Conservation (phyloP, 1,284 basidiomycete genomes). For the Marasmius oreades region DNA sequence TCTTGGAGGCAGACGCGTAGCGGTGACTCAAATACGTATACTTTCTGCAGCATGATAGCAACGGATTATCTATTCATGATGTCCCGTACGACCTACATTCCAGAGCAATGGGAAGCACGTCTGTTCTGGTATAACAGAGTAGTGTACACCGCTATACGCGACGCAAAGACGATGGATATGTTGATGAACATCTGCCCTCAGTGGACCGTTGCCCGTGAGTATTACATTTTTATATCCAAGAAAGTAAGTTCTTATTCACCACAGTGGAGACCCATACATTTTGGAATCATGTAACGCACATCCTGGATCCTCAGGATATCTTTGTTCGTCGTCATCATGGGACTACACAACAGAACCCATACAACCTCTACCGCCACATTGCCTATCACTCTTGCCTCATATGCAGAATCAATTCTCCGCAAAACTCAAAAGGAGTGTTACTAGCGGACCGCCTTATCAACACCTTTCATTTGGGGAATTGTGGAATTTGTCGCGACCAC, state of each 20-base stretch:
- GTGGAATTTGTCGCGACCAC: conserved; percentile 63
- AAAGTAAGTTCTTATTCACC: conserved; percentile 6
- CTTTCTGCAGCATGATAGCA: conserved; percentile 50
- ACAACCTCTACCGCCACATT: conserved; percentile 39
- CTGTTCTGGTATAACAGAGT: conserved; percentile 56
- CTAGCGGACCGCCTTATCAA: conserved; percentile 40
- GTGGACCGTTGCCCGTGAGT: conserved; percentile 42
- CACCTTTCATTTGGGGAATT: conserved; percentile 40
- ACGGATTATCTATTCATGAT: conserved; percentile 56
- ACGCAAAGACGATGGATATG: conserved; percentile 56
- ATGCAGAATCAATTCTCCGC: conserved; percentile 67
- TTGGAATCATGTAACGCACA: conserved; percentile 52
- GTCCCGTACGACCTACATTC: conserved; percentile 40
- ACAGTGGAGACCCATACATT: conserved; percentile 56
- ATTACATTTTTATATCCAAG: conserved; percentile 6
- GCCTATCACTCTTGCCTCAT: conserved; percentile 48
- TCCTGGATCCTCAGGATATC: conserved; percentile 52
- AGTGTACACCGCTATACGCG: conserved; percentile 49
- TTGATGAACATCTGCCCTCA: conserved; percentile 53
- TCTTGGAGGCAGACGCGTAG: background rate
- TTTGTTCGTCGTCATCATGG: conserved; percentile 15
- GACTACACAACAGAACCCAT: conserved; percentile 29
- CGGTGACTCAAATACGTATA: background rate
- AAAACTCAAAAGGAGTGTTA: conserved; percentile 43
- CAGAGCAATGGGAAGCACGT: conserved; percentile 54